Evolutionary conservation across 1,284 basidiomycete genomes (phyloP).

Genomic region (Moesziomyces sp.): DNA sequence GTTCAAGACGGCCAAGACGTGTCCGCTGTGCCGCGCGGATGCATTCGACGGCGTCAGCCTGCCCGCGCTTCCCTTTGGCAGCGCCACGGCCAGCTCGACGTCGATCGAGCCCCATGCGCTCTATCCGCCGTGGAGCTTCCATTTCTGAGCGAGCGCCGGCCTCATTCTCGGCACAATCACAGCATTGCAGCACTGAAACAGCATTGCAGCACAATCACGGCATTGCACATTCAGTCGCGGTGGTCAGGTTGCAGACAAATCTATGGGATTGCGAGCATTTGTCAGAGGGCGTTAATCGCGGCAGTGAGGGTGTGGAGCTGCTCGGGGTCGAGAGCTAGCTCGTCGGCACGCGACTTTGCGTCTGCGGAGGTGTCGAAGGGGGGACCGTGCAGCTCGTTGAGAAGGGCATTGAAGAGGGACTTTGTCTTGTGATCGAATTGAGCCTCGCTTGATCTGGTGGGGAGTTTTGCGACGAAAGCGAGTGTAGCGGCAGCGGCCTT

Average conservation of each 20-base stretch:
- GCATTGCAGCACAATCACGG: neutral
- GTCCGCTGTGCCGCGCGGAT: conserved; percentile 40
- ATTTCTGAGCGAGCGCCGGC: conserved; percentile 4
- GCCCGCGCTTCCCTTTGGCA: conserved; percentile 14
- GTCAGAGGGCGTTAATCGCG: conserved; percentile 11
- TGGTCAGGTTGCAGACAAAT: too few relatives aligned
- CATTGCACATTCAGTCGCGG: too few relatives aligned
- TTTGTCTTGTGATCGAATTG: conserved; percentile 1
- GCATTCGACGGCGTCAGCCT: conserved; percentile 31
- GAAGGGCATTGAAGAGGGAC: conserved; percentile 9
- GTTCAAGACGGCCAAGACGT: conserved; percentile 46
- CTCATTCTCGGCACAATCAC: too few relatives aligned
- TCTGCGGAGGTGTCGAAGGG: conserved; percentile 6
- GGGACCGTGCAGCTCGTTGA: conserved; percentile 9
- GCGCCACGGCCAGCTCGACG: too few relatives aligned
- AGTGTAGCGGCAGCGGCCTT: conserved; percentile 76
- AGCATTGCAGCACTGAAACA: too few relatives aligned
- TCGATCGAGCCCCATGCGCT: neutral
- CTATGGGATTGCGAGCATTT: neutral
- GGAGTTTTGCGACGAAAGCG: conserved; percentile 50
- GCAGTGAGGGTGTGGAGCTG: conserved; percentile 8
- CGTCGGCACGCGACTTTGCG: conserved; percentile 10
- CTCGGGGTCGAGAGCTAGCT: conserved; percentile 16
- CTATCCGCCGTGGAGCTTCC: conserved; percentile 10
- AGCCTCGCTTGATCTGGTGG: neutral